A percentile compares a stretch with the other conserved stretches of the same genome.
These are phyloP conservation scores for Leccinum obscurum DNA, from an alignment of 768 basidiomycete genomes.

Conservation along the genomic window DNA sequence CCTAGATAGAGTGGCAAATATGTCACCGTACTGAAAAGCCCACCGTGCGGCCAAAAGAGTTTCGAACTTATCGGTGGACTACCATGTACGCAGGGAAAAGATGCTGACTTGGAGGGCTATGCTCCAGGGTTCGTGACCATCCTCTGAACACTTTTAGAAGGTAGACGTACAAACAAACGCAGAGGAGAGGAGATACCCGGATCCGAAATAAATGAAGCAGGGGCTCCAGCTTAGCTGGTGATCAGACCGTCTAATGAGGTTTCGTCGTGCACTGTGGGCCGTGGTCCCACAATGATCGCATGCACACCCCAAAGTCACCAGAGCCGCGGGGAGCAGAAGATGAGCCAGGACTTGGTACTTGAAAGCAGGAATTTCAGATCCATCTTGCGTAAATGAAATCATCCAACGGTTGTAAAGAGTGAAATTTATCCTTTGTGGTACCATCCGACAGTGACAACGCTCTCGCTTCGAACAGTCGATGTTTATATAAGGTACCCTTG, in stretches of 20 bases:
- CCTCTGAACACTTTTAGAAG: conserved; percentile 9
- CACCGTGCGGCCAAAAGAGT: conserved; percentile 3
- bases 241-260: not conserved
- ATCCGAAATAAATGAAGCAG: conserved; percentile 11
- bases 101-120: conserved; percentile 3
- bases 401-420: conserved; percentile 11
- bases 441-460: not conserved
- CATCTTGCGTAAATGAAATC: conserved; percentile 15
- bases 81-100: not conserved
- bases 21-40: not conserved
- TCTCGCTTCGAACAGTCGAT: conserved; percentile 9
- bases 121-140: not conserved
- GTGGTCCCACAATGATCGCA: not conserved
- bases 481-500: not conserved
- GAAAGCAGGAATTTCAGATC: conserved; percentile 13
- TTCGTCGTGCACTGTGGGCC: not conserved
- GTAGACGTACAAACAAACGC: not conserved
- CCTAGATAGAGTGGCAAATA: conserved; percentile 1
- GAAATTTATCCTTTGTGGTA: conserved; percentile 9
- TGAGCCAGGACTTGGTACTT: conserved; percentile 2
- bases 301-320: conserved; percentile 1
- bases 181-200: conserved; percentile 10
- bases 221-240: not conserved
- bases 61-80: not conserved
- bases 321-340: conserved; percentile 17